Evolutionary conservation across 2,329 filamentous ascomycete genomes (phyloP).

Genomic region (Pseudogymnoascus sp.): DNA sequence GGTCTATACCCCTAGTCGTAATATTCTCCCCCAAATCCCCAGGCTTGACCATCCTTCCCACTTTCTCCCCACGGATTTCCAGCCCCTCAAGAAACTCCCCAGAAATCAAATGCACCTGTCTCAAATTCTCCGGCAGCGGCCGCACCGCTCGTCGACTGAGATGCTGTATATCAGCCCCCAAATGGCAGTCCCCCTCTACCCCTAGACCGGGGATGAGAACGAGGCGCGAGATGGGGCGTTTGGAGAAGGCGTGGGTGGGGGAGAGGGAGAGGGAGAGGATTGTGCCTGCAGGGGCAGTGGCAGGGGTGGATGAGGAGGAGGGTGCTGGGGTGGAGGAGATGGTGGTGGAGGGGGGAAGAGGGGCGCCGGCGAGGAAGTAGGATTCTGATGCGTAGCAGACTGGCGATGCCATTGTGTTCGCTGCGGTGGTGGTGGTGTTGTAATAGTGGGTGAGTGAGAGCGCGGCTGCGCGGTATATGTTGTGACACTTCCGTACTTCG

Average conservation of each 20-base stretch:
- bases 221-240: constrained; percentile 10
- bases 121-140: not conserved
- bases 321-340: not conserved
- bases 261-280: constrained; percentile 13
- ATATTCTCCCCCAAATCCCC: constrained; percentile 23
- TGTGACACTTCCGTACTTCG: not conserved
- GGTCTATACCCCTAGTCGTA: constrained; percentile 16
- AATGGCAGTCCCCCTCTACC: constrained; percentile 14
- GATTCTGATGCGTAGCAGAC: constrained; percentile 4
- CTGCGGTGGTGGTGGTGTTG: not conserved
- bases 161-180: not conserved
- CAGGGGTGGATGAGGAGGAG: not conserved
- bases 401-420: not conserved
- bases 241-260: constrained; percentile 13
- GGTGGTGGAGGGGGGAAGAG: not conserved
- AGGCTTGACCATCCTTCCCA: not conserved
- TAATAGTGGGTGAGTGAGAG: not conserved
- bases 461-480: not conserved
- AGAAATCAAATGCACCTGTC: constrained; percentile 14
- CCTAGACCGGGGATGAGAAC: constrained; percentile 13
- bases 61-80: not conserved
- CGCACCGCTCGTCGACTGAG: not conserved
- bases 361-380: not conserved
- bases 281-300: not conserved
- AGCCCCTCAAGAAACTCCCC: not conserved